phyloP scores from a whole-genome alignment of 2,329 filamentous ascomycete genomes.

The Ascosphaera acerosa region DNA sequence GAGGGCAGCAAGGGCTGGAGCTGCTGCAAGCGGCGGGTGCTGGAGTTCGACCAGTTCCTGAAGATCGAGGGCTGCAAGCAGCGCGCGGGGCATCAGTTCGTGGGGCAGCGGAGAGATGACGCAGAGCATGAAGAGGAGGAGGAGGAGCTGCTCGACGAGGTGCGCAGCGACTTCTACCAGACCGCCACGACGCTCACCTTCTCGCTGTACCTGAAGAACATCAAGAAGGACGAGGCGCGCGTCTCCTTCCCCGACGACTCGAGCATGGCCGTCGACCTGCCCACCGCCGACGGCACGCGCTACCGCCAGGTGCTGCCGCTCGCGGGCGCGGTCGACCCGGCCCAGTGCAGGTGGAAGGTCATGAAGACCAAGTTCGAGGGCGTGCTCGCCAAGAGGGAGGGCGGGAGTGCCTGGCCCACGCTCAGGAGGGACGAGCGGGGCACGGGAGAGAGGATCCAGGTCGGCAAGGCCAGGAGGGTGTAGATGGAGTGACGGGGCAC shows the following conservation, averaged over 20 bases:
- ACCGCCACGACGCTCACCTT: slow-evolving; percentile 64
- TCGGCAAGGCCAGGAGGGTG: slow-evolving; percentile 48
- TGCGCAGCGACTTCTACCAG: slow-evolving; percentile 86
- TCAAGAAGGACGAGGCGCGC: slow-evolving; percentile 53
- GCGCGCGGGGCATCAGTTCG: slow-evolving; percentile 59
- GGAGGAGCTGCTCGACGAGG: slow-evolving; percentile 54
- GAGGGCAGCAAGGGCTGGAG: slow-evolving; percentile 96
- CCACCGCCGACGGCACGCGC: slow-evolving; percentile 66
- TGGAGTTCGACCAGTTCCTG: slow-evolving; percentile 97
- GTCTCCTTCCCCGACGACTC: slow-evolving; percentile 38
- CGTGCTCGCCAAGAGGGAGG: slow-evolving; percentile 45
- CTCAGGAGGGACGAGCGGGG: slow-evolving; percentile 50
- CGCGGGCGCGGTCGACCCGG: slow-evolving; percentile 50
- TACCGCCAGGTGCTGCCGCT: slow-evolving; percentile 51
- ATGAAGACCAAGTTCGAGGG: slow-evolving; percentile 78
- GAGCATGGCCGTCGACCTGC: slow-evolving; percentile 50
- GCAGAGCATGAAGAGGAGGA: slow-evolving; percentile 33
- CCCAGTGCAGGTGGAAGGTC: slow-evolving; percentile 52
- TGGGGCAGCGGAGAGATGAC: slow-evolving; percentile 48
- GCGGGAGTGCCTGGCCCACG: slow-evolving; percentile 63
- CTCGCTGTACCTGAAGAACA: slow-evolving; percentile 91
- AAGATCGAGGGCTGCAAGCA: slow-evolving; percentile 78
- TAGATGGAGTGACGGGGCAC: too few relatives aligned
- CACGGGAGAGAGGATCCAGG: slow-evolving; percentile 64
- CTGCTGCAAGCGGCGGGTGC: slow-evolving; percentile 81